Conservation (phyloP, 2,329 filamentous ascomycete genomes). For the Claviceps quebecensis region DNA sequence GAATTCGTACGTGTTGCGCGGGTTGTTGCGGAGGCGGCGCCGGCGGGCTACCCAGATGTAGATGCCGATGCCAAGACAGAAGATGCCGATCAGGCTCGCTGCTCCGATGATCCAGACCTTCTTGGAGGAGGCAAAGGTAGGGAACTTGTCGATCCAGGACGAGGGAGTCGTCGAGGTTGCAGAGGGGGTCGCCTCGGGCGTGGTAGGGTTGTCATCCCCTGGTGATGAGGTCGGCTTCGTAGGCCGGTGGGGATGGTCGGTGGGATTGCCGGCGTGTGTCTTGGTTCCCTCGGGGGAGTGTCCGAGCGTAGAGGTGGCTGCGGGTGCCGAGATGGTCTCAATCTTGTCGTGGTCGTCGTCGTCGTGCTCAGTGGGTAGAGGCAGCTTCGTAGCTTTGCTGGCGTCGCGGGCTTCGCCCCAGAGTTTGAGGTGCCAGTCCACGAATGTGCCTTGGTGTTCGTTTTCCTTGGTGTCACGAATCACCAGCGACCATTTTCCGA, state of each 20-base stretch:
- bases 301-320: conserved; percentile 29
- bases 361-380: conserved; percentile 70
- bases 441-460: conserved; percentile 60
- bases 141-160: conserved; percentile 74
- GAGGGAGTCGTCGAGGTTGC: conserved; percentile 26
- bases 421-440: conserved; percentile 85
- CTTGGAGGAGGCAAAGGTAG: conserved; percentile 78
- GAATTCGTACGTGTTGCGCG: conserved; percentile 81
- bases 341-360: conserved; percentile 67
- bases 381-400: conserved; percentile 56
- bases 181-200: background rate
- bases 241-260: conserved; percentile 52
- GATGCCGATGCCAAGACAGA: conserved; percentile 66
- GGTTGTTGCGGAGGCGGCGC: conserved; percentile 58
- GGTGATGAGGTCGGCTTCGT: conserved; percentile 25
- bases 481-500: conserved; percentile 83
- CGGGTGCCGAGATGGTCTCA: conserved; percentile 24
- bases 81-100: conserved; percentile 67
- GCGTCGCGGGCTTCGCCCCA: conserved; percentile 83
- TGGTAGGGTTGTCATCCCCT: background rate
- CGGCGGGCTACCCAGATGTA: conserved; percentile 73
- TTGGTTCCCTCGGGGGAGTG: conserved; percentile 30
- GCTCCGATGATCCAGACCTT: conserved; percentile 90
- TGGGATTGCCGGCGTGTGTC: conserved; percentile 28
- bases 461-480: conserved; percentile 77